Percentiles rank a stretch among this genome's conserved stretches.
Evolutionary conservation across 2,329 filamentous ascomycete species (phyloP).

Genomic region (Monilinia fructicola): DNA sequence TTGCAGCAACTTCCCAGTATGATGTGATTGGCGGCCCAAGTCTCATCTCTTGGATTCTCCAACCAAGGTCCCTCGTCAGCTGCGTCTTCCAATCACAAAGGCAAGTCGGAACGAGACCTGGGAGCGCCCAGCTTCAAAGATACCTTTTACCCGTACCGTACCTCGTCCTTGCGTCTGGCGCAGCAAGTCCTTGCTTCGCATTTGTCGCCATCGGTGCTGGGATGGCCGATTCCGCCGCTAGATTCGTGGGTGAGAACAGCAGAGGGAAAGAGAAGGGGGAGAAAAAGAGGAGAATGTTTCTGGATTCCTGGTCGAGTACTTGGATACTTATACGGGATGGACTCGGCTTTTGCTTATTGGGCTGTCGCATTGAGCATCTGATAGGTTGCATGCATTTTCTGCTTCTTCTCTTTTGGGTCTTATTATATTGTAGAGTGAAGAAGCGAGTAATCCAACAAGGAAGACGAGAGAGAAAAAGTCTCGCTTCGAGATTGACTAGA

Average conservation of each 20-base stretch:
- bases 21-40: slow-evolving; percentile 18
- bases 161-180: slow-evolving; percentile 23
- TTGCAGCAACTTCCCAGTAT: not conserved
- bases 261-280: not conserved
- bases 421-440: not conserved
- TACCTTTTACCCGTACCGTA: slow-evolving; percentile 12
- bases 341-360: slow-evolving; percentile 10
- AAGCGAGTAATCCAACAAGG: not conserved
- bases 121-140: slow-evolving; percentile 15
- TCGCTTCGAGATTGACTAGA: slow-evolving; percentile 20
- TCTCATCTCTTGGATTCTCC: not conserved
- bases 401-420: not conserved
- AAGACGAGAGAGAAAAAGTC: not conserved
- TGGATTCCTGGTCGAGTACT: not conserved
- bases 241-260: slow-evolving; percentile 10
- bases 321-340: not conserved
- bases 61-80: slow-evolving; percentile 1
- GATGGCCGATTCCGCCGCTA: not conserved
- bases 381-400: not conserved
- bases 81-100: slow-evolving; percentile 11
- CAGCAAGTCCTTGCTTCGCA: slow-evolving; percentile 19
- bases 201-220: slow-evolving; percentile 20
- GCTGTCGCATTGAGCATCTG: not conserved
- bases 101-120: not conserved
- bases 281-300: not conserved